These are phyloP conservation scores for Nakazawaea molendinolei DNA, from an alignment of 805 yeast genomes.

Conservation along the genomic window DNA sequence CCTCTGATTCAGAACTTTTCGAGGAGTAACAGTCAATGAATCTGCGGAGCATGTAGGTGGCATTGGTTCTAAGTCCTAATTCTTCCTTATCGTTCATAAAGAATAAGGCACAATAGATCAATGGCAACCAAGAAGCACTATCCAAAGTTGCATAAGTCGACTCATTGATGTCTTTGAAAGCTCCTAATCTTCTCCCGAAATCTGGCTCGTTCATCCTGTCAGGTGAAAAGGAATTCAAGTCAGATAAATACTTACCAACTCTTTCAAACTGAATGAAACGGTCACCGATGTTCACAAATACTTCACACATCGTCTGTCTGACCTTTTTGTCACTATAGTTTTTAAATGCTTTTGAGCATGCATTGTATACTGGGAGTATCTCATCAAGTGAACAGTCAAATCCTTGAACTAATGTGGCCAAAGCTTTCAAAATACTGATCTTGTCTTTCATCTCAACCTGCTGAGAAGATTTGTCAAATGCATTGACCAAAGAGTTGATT, in stretches of 20 bases:
- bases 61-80: slow-evolving; percentile 71
- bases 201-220: slow-evolving; percentile 68
- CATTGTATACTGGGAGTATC: slow-evolving; percentile 36
- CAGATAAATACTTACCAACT: slow-evolving; percentile 49
- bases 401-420: slow-evolving; percentile 47
- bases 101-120: slow-evolving; percentile 60
- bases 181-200: slow-evolving; percentile 64
- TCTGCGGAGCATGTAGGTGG: slow-evolving; percentile 54
- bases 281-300: slow-evolving; percentile 53
- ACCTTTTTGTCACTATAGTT: slow-evolving; percentile 52
- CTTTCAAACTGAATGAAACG: slow-evolving; percentile 32
- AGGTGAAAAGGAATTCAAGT: slow-evolving; percentile 62
- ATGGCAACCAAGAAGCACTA: slow-evolving; percentile 70
- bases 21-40: slow-evolving; percentile 53
- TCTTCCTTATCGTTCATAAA: slow-evolving; percentile 76
- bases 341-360: slow-evolving; percentile 52
- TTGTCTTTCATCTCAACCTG: slow-evolving; percentile 48
- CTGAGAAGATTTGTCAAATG: slow-evolving; percentile 51
- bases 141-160: slow-evolving; percentile 34
- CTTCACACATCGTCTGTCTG: slow-evolving; percentile 52
- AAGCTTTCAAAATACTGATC: slow-evolving; percentile 47
- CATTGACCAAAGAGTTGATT: slow-evolving; percentile 48
- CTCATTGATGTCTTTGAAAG: slow-evolving; percentile 63
- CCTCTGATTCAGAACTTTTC: slow-evolving; percentile 21
- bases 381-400: slow-evolving; percentile 48